Percentiles rank a stretch among this genome's conserved stretches.
These are phyloP conservation scores for Monosporascus ibericus DNA, from an alignment of 2,329 filamentous ascomycete genomes.

Conservation along the genomic window DNA sequence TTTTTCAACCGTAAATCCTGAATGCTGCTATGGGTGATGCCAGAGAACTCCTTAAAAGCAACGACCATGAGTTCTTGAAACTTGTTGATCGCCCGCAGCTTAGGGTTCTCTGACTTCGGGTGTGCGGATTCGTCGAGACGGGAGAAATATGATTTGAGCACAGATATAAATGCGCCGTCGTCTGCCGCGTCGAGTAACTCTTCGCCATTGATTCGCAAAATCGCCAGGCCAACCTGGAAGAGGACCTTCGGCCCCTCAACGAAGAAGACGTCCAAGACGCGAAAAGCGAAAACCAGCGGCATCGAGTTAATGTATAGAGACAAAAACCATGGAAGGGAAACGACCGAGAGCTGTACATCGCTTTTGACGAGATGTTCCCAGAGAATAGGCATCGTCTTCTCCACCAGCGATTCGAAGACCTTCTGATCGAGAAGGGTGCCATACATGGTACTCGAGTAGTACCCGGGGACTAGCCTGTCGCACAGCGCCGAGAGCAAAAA, in stretches of 20 bases:
- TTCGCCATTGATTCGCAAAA: constrained; percentile 93
- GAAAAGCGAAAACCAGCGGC: constrained; percentile 95
- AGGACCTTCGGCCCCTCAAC: constrained; percentile 95
- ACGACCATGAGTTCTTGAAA: constrained; percentile 99
- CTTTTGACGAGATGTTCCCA: constrained; percentile 98
- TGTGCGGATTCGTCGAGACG: constrained; percentile 93
- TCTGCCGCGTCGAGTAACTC: constrained; percentile 89
- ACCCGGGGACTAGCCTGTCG: constrained; percentile 87
- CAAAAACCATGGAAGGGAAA: constrained; percentile 95
- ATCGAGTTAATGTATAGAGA: constrained; percentile 99
- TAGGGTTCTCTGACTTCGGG: constrained; percentile 90
- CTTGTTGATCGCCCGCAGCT: constrained; percentile 84
- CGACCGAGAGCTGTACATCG: constrained; percentile 94
- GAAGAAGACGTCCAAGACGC: constrained; percentile 96
- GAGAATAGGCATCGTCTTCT: constrained; percentile 96
- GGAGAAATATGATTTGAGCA: constrained; percentile 91
- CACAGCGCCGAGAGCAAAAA: constrained; percentile 88
- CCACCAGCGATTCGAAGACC: constrained; percentile 96
- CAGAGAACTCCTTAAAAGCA: constrained; percentile 95
- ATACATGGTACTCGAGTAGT: constrained; percentile 99
- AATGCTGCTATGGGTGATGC: constrained; percentile 89
- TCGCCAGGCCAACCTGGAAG: constrained; percentile 95
- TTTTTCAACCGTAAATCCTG: constrained; percentile 85
- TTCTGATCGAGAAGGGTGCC: constrained; percentile 93
- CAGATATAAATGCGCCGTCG: constrained; percentile 93